Evolutionary conservation across 2,329 filamentous ascomycete genomes (phyloP), one percentile per base, ranked within the genome.

Genomic region (Pseudocercospora crystallina): DNA sequence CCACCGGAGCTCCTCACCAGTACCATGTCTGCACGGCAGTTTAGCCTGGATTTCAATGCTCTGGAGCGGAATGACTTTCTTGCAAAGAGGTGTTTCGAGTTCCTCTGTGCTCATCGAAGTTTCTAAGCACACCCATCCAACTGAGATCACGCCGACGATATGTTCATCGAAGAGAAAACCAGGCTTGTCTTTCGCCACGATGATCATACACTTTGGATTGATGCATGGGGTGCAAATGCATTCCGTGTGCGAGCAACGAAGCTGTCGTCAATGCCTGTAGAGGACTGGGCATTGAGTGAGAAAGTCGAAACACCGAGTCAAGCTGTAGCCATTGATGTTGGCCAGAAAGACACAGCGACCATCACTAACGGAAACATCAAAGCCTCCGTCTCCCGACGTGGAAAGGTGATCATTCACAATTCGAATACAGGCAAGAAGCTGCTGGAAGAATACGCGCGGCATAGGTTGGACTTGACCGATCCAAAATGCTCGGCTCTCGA

Each of bases 111-210:
- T 26, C 20, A 26, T 26, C 20, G 7, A 26, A 3, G 4, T 26
- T 7, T 26, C 20, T 7, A 26, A 26, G 20, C 7, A 26, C 20
- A 26, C 3, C 20, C 20, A 3, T 26, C 20, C 20, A 26, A 26
- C 20, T 26, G 20, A 26, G 20, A 26, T 7, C 4, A 26, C 20
- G 20, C 20, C 20, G 20, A 26, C 3, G 20, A 26, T 26, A 69
- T 71, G 67, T 59, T 69, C 8, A 47, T 79, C 1, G 53, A 61
- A 8, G 74, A 82, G 12, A 79, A 76, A 1, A 78, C 80, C 50
- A 82, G 79, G 11, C 79, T 82, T 3, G 77, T 85, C 51, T 86
- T 80, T 63, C 80, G 78, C 53, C 77, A 73, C 49, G 76, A 79
- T 61, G 73, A 73, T n/a, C 75, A 79, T 55, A 62, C 69, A 17